Base-by-base conservation (phyloP, 2,329 filamentous ascomycete species). In the Knufia petricola region DNA sequence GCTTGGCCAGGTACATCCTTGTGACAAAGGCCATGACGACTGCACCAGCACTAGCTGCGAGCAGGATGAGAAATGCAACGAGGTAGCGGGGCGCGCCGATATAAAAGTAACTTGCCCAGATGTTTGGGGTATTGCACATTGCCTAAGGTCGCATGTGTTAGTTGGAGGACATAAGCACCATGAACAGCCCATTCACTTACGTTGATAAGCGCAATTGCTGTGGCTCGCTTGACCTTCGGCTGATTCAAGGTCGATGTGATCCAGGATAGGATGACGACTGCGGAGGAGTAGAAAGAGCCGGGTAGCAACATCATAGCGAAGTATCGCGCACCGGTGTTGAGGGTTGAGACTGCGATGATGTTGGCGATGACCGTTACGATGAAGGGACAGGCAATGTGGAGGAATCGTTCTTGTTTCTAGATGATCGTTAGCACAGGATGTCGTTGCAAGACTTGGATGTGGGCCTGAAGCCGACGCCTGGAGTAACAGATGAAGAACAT, bases 181-280 rank as follows among this genome's bases (percentile, higher is more conserved):
- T n/a, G n/a, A n/a, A n/a, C n/a, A n/a, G 30, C 30, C 30, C 8
- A n/a, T 32, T 1, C 81, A n/a, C n/a, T n/a, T n/a, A n/a, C 81
- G 60, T 90, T 90, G 65, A 89, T 86, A 52, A 83, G 80, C 1
- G 84, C 85, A 4, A 89, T 64, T 0, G 83, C 84, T 0, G 83
- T 78, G 1, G 81, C 80, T 51, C 84, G 76, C 67, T 88, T 88
- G 2, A 84, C 80, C 0, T 84, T 82, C 1, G 86, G 85, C 4
- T 85, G 77, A 0, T 85, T 84, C 42, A 90, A 72, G 1, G 81
- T 82, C 61, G 84, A 85, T 36, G 76, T 79, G 55, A 89, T 87
- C 85, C 85, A 92, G 1, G 81, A 76, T 2, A 40, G 30, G 1
- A 75, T 73, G 1, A 85, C 81, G 1, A 84, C 82, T 59, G 81